A percentile compares a stretch with the other conserved stretches of the same genome.
These are phyloP conservation scores for Pichia sp. DNA, from an alignment of 1,139 yeast species.

Conservation along the genomic window DNA sequence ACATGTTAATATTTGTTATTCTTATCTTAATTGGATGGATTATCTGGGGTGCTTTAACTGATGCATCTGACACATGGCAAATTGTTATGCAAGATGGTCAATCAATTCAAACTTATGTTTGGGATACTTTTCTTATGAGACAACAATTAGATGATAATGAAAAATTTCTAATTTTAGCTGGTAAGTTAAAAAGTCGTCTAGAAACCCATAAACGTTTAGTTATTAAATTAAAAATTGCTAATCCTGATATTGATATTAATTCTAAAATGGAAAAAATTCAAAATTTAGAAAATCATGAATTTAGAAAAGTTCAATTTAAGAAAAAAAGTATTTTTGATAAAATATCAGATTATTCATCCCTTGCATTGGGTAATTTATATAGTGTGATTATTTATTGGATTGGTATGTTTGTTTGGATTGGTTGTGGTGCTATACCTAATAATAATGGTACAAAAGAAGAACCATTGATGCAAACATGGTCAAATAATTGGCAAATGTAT, in stretches of 20 bases:
- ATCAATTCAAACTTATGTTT: constrained; percentile 35
- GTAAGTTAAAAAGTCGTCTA: constrained; percentile 31
- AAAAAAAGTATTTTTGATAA: constrained; percentile 27
- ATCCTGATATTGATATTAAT: constrained; percentile 2
- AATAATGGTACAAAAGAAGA: constrained; percentile 12
- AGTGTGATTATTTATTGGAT: constrained; percentile 32
- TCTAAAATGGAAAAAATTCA: background rate
- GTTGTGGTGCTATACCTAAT: constrained; percentile 30
- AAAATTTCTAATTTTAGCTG: constrained; percentile 20
- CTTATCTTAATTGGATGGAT: constrained; percentile 31
- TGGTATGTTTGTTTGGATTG: constrained; percentile 34
- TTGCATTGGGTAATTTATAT: constrained; percentile 29
- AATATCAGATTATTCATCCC: constrained; percentile 24
- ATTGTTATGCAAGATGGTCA: constrained; percentile 39
- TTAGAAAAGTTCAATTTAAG: constrained; percentile 10
- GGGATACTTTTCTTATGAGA: constrained; percentile 37
- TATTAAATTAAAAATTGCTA: constrained; percentile 2
- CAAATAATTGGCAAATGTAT: constrained; percentile 36
- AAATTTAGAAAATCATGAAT: background rate
- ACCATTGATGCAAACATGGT: constrained; percentile 22
- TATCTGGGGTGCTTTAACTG: constrained; percentile 28
- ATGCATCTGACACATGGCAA: constrained; percentile 34
- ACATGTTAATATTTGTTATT: constrained; percentile 28
- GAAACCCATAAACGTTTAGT: constrained; percentile 24
- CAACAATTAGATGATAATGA: constrained; percentile 32